Evolutionary conservation across 75 land plant genomes (phyloP).

Genomic region (Gnetum montanum): DNA sequence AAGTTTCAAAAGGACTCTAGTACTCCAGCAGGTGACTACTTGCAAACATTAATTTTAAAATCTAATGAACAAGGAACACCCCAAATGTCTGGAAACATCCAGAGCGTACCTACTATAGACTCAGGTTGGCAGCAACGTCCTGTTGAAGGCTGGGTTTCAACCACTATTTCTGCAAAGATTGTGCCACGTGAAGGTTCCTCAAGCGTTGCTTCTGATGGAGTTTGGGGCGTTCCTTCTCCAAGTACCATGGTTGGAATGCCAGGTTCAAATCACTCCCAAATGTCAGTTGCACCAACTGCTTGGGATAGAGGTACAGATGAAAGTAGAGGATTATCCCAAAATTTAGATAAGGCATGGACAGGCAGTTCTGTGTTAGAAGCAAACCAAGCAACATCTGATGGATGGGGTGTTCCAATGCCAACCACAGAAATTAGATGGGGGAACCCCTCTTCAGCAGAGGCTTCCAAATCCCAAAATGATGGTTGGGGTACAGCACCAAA

Average conservation of each 20-base stretch:
- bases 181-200: too few species aligned
- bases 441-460: not conserved
- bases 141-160: not conserved
- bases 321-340: not conserved
- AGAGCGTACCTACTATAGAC: not conserved
- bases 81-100: not conserved
- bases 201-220: too few species aligned
- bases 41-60: not conserved
- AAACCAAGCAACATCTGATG: not conserved
- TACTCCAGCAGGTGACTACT: not conserved
- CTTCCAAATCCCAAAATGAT: not conserved
- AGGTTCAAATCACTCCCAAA: too few species aligned
- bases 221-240: too few species aligned
- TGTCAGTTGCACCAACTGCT: not conserved
- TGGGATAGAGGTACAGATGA: conserved; percentile 3
- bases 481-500: conserved; percentile 3
- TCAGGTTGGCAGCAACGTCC: conserved; percentile 1
- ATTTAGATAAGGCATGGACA: not conserved
- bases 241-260: too few species aligned
- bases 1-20: conserved; percentile 26
- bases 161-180: not conserved
- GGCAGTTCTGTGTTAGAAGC: not conserved
- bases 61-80: not conserved
- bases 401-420: conserved; percentile 3
- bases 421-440: not conserved